Conservation (phyloP, 345 rosid genomes). For the Gossypium longicalyx region DNA sequence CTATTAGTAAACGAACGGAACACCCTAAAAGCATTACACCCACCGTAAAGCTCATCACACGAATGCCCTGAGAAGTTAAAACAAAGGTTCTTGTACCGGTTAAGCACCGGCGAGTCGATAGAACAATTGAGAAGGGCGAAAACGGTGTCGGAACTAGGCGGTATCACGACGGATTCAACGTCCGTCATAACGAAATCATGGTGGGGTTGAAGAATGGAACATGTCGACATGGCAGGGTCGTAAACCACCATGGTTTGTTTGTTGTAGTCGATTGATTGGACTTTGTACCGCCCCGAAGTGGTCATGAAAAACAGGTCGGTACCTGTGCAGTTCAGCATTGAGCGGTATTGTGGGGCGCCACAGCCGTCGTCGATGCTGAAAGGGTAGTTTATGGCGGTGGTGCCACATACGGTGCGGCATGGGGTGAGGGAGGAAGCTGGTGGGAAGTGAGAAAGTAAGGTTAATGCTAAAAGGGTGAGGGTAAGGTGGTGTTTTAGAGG, state of each 20-base stretch:
- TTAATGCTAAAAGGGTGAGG: not conserved
- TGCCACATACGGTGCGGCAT: constrained; percentile 66
- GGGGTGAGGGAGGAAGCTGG: constrained; percentile 7
- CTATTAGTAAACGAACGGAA: constrained; percentile 44
- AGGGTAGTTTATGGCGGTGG: constrained; percentile 63
- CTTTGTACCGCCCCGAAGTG: constrained; percentile 81
- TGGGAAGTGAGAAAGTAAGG: constrained; percentile 3
- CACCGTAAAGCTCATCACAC: constrained; percentile 75
- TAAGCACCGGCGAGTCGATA: constrained; percentile 68
- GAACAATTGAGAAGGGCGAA: constrained; percentile 85
- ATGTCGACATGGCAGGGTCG: constrained; percentile 94
- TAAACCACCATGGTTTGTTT: constrained; percentile 50
- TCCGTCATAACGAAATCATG: constrained; percentile 74
- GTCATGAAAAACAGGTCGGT: constrained; percentile 60
- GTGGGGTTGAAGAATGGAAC: constrained; percentile 92
- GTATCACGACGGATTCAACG: constrained; percentile 57
- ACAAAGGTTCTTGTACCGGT: constrained; percentile 76
- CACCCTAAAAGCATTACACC: constrained; percentile 63
- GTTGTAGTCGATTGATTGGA: constrained; percentile 67
- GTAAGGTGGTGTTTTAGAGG: constrained; percentile 7
- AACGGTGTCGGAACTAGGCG: constrained; percentile 79
- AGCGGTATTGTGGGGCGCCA: constrained; percentile 73
- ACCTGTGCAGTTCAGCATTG: constrained; percentile 62
- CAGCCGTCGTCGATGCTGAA: constrained; percentile 86
- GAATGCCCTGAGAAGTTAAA: constrained; percentile 70